These are phyloP conservation scores for Halteria grandinella DNA, from an alignment of 73 alveolate species.

Conservation along the genomic window DNA sequence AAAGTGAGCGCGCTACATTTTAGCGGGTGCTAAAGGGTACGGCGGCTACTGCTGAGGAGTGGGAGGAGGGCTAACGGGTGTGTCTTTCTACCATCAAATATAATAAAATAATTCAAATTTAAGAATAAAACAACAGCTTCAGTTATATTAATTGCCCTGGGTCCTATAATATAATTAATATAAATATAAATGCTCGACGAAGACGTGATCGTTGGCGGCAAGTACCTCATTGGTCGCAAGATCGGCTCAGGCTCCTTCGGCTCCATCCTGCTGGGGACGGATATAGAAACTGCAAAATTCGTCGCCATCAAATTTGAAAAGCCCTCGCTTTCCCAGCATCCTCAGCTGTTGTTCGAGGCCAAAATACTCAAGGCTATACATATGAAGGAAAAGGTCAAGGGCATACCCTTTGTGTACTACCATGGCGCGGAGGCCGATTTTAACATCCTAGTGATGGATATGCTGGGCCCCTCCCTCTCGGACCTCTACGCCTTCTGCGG, in stretches of 20 bases:
- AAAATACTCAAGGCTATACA: conserved; percentile 36
- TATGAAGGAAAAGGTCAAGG: conserved; percentile 46
- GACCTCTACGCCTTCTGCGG: conserved; percentile 71
- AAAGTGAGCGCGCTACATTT: too few species aligned
- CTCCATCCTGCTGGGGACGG: conserved; percentile 30
- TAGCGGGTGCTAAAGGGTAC: too few species aligned
- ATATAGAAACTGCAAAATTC: conserved; percentile 27
- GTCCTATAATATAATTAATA: too few species aligned
- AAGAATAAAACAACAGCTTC: too few species aligned
- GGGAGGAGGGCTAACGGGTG: too few species aligned
- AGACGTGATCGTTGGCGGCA: conserved; percentile 58
- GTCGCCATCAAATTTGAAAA: conserved; percentile 58
- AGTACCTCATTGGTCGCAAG: conserved; percentile 51
- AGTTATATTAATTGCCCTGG: too few species aligned
- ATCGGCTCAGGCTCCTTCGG: conserved; percentile 75
- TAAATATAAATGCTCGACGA: too few species aligned
- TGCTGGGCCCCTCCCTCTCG: conserved; percentile 77
- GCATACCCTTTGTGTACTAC: conserved; percentile 79
- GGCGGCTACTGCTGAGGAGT: too few species aligned
- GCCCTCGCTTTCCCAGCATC: conserved; percentile 41
- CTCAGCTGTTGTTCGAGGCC: conserved; percentile 47
- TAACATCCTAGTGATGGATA: conserved; percentile 73
- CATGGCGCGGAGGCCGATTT: conserved; percentile 76
- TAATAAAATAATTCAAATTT: too few species aligned
- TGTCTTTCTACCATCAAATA: too few species aligned